Evolutionary conservation across 2,329 filamentous ascomycete genomes (phyloP).

Genomic region (Fusarium annulatum): DNA sequence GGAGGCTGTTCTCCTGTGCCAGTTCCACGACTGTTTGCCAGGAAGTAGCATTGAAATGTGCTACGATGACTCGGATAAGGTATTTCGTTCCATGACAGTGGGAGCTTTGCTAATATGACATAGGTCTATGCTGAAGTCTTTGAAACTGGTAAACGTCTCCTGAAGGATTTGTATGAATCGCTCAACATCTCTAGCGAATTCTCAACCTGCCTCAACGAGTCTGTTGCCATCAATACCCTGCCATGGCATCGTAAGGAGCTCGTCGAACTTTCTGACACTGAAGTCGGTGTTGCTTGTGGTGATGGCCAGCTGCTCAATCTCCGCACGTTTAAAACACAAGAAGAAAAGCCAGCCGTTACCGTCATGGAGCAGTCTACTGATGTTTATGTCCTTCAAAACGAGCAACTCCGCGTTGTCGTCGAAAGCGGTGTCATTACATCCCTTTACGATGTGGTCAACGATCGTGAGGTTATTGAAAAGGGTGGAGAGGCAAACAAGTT

Average conservation of each 20-base stretch:
- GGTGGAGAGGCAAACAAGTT: constrained; percentile 87
- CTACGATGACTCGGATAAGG: constrained; percentile 92
- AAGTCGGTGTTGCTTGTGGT: constrained; percentile 67
- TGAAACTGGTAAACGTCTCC: constrained; percentile 75
- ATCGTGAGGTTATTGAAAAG: constrained; percentile 81
- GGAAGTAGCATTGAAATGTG: constrained; percentile 98
- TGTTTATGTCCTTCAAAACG: constrained; percentile 83
- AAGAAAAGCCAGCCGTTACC: constrained; percentile 61
- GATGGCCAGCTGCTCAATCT: constrained; percentile 64
- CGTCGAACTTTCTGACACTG: constrained; percentile 68
- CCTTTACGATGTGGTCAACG: constrained; percentile 77
- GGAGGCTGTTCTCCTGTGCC: constrained; percentile 90
- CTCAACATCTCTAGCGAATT: constrained; percentile 69
- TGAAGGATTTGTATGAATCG: constrained; percentile 74
- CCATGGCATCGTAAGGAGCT: constrained; percentile 86
- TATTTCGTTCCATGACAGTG: constrained; percentile 47
- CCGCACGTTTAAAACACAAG: constrained; percentile 59
- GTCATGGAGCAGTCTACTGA: constrained; percentile 64
- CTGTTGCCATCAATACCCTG: constrained; percentile 83
- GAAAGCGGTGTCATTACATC: constrained; percentile 83
- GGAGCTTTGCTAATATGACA: constrained; percentile 5
- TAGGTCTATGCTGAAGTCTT: constrained; percentile 87
- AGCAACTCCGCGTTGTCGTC: constrained; percentile 78
- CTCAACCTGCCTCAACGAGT: constrained; percentile 56
- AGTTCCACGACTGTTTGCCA: constrained; percentile 97